phyloP scores from a whole-genome alignment of 2,329 filamentous ascomycete species.

The Fusarium sp. region DNA sequence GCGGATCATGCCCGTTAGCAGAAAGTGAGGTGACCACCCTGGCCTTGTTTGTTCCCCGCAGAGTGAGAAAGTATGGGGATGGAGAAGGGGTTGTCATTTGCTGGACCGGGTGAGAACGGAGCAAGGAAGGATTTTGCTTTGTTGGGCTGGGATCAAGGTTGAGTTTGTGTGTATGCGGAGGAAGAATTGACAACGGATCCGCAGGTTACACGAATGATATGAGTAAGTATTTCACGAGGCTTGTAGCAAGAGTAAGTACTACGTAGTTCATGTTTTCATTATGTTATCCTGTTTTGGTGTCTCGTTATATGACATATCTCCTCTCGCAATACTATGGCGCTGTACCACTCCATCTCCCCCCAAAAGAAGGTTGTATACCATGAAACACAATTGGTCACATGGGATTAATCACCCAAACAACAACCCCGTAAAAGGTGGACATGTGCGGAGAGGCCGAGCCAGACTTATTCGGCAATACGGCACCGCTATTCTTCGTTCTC shows the following conservation, averaged over 20 bases:
- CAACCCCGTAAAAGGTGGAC: constrained; percentile 3
- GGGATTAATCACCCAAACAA: background rate
- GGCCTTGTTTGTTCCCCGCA: constrained; percentile 26
- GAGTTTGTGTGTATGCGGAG: constrained; percentile 14
- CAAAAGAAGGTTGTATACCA: background rate
- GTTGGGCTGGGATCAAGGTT: background rate
- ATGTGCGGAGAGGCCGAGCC: constrained; percentile 39
- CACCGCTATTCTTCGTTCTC: constrained; percentile 13
- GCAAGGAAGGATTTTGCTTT: constrained; percentile 3
- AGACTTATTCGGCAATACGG: constrained; percentile 37
- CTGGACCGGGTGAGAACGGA: constrained; percentile 23
- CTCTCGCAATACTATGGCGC: constrained; percentile 10
- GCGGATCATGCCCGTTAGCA: constrained; percentile 20
- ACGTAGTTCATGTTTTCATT: background rate
- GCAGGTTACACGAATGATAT: constrained; percentile 9
- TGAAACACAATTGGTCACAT: constrained; percentile 20
- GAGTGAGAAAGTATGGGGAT: constrained; percentile 5
- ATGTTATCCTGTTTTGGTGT: background rate
- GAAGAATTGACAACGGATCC: constrained; percentile 1
- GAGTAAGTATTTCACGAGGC: background rate
- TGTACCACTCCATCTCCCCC: constrained; percentile 5
- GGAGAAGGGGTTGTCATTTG: constrained; percentile 12
- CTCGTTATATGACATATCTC: background rate
- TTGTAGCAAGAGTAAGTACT: background rate
- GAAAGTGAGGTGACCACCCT: constrained; percentile 19